Evolutionary conservation across 2,329 filamentous ascomycete species (phyloP).

Genomic region (Colletotrichum neosansevieriae): DNA sequence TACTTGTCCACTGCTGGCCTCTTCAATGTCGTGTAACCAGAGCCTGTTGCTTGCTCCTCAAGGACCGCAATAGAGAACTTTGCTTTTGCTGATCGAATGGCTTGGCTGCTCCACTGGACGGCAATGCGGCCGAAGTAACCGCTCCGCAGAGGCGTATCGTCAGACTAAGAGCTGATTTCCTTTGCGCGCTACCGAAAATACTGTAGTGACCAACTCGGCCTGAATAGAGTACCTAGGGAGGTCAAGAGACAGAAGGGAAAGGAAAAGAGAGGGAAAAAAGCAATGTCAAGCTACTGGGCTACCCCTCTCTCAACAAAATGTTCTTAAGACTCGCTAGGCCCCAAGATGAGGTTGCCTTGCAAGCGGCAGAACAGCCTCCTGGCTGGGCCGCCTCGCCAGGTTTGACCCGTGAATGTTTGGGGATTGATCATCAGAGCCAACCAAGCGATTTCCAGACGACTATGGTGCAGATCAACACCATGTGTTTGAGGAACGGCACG

Average conservation of each 20-base stretch:
- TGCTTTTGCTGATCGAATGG: slow-evolving; percentile 18
- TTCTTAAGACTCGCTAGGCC: background rate
- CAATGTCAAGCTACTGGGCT: background rate
- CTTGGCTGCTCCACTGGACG: slow-evolving; percentile 2
- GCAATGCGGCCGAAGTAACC: slow-evolving; percentile 6
- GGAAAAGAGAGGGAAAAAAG: background rate
- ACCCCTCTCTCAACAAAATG: slow-evolving; percentile 16
- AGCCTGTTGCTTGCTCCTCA: slow-evolving; percentile 11
- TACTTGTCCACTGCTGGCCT: slow-evolving; percentile 4
- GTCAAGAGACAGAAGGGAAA: too few species aligned
- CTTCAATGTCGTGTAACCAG: slow-evolving; percentile 4
- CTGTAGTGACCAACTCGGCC: slow-evolving; percentile 4
- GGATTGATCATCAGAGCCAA: background rate
- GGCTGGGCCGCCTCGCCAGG: background rate
- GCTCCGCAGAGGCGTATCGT: background rate
- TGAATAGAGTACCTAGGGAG: background rate
- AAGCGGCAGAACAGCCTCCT: background rate
- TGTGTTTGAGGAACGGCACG: background rate
- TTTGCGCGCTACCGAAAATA: background rate
- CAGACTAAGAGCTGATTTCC: background rate
- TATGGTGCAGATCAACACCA: background rate
- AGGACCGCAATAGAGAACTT: background rate
- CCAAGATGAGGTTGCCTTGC: background rate
- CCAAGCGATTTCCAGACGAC: background rate
- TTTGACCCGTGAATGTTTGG: background rate